phyloP scores from a whole-genome alignment of 495 filamentous ascomycete genomes.

The Penicillium samsonianum region DNA sequence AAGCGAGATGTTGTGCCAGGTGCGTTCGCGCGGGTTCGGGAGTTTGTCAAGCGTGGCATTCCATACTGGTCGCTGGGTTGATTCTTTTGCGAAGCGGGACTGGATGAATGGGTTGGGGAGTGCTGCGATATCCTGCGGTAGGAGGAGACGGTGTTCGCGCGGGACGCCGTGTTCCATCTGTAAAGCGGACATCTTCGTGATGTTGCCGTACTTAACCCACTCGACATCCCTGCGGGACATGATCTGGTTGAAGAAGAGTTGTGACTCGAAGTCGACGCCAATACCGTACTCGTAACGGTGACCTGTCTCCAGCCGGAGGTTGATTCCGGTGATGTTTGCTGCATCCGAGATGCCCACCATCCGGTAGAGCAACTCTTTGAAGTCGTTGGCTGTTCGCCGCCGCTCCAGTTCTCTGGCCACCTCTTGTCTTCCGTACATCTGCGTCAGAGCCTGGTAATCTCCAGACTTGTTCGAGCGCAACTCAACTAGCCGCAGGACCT shows the following conservation, averaged over 20 bases:
- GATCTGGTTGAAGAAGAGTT: conserved; percentile 55
- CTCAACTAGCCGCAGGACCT: conserved; percentile 45
- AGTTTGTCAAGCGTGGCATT: conserved; percentile 47
- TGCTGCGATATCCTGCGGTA: conserved; percentile 45
- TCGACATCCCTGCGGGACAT: conserved; percentile 47
- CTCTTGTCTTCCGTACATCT: conserved; percentile 62
- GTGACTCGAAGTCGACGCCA: conserved; percentile 57
- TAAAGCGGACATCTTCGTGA: conserved; percentile 38
- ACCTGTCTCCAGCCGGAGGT: conserved; percentile 39
- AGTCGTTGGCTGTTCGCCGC: conserved; percentile 34
- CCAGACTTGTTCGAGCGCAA: conserved; percentile 36
- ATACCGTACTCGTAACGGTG: conserved; percentile 59
- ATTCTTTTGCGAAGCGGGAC: conserved; percentile 33
- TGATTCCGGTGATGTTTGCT: conserved; percentile 48
- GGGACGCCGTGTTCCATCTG: conserved; percentile 46
- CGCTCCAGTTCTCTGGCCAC: conserved; percentile 55
- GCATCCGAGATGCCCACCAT: conserved; percentile 48
- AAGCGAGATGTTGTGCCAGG: conserved; percentile 54
- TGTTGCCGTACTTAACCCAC: conserved; percentile 51
- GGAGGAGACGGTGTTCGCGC: conserved; percentile 43
- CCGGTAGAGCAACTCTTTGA: conserved; percentile 49
- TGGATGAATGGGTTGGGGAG: conserved; percentile 44
- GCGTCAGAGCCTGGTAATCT: conserved; percentile 55
- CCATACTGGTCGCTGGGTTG: conserved; percentile 38
- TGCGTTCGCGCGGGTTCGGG: conserved; percentile 34